Base-by-base conservation (phyloP, 257 asterid genomes). In the Fraxinus americana region DNA sequence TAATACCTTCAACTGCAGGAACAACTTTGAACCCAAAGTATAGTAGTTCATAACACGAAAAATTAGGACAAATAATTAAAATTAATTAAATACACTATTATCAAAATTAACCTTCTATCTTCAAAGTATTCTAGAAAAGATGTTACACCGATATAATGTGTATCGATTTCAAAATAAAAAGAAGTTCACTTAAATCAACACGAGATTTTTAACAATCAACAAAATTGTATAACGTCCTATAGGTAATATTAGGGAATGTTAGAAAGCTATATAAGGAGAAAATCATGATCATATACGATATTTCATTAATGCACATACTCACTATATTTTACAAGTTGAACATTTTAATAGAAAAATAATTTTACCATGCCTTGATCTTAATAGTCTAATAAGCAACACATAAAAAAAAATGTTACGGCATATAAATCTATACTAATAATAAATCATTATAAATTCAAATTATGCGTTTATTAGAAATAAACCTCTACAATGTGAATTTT, bases 321-420 rank as follows among this genome's bases (percentile, higher is more conserved):
- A 73, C 41, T 74, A 2, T 1, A 63, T 2, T 63, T 23, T 21
- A 23, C 19, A 63, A 25, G 2, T 10, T 1, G 34, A 63, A 59
- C 67, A 59, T 21, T n/a, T 12, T 59, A 59, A 59, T 65, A 77
- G 54, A 74, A 25, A 68, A 61, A 27, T 81, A 7, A 63, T 35
- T 79, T 76, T 59, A 36, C 41, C 30, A 19, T 76, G 82, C 73
- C 74, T 70, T 50, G 13, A 78, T 76, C 82, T 82, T 61, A 3
- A 79, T 81, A 5, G 13, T 57, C 30, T 19, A 57, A 21, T 57
- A 21, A 57, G 12, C 13, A 57, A 57, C 3, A 57, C 23, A 6
- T 23, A 2, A 57, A 7, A 67, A 50, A 71, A 67, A 50, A 71
- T 13, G 76, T 48, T 43, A n/a, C 27, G 16, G n/a, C 29, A 19